Evolutionary conservation across 2,329 filamentous ascomycete species (phyloP), one percentile per base, ranked within the genome.

Genomic region (Teratosphaeria gauchensis): DNA sequence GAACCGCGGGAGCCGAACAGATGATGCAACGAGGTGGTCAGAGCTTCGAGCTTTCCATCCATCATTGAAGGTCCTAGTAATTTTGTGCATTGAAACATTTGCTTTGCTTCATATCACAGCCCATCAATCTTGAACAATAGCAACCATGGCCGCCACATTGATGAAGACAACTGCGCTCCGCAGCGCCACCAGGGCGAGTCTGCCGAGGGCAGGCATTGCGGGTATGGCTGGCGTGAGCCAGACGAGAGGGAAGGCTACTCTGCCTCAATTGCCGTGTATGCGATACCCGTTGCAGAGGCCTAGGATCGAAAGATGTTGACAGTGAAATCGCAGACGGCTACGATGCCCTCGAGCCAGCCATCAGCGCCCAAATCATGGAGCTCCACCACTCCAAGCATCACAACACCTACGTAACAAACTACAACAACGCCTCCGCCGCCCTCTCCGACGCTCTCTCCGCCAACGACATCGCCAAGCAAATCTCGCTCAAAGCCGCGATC

Each of bases 291-390:
- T 12, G 24, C 31, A 16, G 24, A 46, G 11, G 16, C 9, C 24
- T 14, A 38, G 5, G 2, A 42, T n/a, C 6, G 14, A 14, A 30
- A 1, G 16, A 42, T 30, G 33, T 16, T 32, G 32, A 38, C 16
- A n/a, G n/a, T 19, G n/a, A 8, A 6, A 14, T 14, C 4, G 8
- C 65, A 96, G 92, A 97, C 74, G 94, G 96, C 82, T 99, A 96
- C 76, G 90, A 88, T 73, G 94, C 92, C 56, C 90, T 99, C 69
- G 94, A 99, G 79, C 84, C 83, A 66, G 75, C 82, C 72, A 82
- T 96, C 78, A 92, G 88, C 54, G 88, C 88, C 74, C 85, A 94
- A 78, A 96, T 96, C 80, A 96, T 96, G 92, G 89, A 95, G 79
- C 84, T 95, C 53, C 92, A 96, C 82, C 89, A 96, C 84, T 86